Evolutionary conservation across 768 basidiomycete genomes (phyloP).

Genomic region (Mycena crocata): DNA sequence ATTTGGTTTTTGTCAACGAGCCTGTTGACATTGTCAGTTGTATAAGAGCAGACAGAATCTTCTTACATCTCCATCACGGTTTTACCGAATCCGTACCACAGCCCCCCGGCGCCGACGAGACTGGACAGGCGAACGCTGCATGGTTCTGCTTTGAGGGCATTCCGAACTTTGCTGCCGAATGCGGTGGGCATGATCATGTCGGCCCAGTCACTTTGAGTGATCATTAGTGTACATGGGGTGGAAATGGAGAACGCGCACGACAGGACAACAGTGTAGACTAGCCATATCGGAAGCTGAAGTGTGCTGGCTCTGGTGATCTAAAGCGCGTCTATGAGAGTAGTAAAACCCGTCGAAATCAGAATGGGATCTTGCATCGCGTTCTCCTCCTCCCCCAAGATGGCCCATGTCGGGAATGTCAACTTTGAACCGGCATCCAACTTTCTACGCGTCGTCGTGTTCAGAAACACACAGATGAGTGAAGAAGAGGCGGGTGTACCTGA

Average conservation of each 20-base stretch:
- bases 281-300: conserved; percentile 89
- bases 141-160: conserved; percentile 91
- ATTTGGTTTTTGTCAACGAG: conserved; percentile 83
- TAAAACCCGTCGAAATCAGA: conserved; percentile 28
- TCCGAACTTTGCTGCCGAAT: conserved; percentile 80
- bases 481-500: conserved; percentile 61
- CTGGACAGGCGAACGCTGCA: conserved; percentile 84
- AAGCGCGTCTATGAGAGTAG: conserved; percentile 18
- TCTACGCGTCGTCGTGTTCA: conserved; percentile 62
- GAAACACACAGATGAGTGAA: background rate
- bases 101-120: conserved; percentile 87
- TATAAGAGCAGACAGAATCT: background rate
- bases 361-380: conserved; percentile 73
- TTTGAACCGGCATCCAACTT: conserved; percentile 94
- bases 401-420: conserved; percentile 87
- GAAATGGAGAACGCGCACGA: conserved; percentile 55
- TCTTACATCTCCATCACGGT: conserved; percentile 84
- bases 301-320: conserved; percentile 86
- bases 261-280: conserved; percentile 82
- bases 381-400: conserved; percentile 87
- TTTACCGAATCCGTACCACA: conserved; percentile 95
- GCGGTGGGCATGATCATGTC: conserved; percentile 87
- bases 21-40: conserved; percentile 52
- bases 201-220: conserved; percentile 77
- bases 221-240: background rate